Evolutionary conservation across 2,329 filamentous ascomycete species (phyloP), one percentile per base, ranked within the genome.

Genomic region (Cladophialophora psammophila): DNA sequence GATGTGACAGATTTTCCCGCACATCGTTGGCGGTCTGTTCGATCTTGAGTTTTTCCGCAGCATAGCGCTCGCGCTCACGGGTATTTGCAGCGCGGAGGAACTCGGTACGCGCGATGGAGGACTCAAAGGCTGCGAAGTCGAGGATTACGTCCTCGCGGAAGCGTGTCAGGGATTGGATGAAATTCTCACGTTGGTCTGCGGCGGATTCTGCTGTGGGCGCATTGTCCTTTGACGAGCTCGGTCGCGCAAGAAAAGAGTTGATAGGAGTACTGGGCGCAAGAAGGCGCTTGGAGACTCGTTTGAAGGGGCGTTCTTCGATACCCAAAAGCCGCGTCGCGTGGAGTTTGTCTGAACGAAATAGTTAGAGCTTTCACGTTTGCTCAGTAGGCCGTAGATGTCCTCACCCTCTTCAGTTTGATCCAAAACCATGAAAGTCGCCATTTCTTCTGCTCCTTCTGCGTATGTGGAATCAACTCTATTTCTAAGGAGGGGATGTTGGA

Each of bases 231-330:
- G 89, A 2, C 90, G 90, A 56, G 90, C 84, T 52, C 82, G 84
- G 54, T 83, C 83, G 62, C 79, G 62, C 26, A 40, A 72, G 68
- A 36, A 71, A 73, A 10, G 68, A 34, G n/a, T 69, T 62, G 18
- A 91, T 83, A 35, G 92, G 84, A 20, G 90, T 87, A 62, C 88
- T 87, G 15, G 91, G 86, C 26, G 87, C 85, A 5, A 92, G 84
- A 8, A 98, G 87, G 36, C 91, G 90, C 80, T 93, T 93, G 26
- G 91, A 92, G 67, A 97, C 88, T 68, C 94, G 90, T 78, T 92
- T 92, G 82, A 96, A 97, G 0, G 93, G 93, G 66, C 93, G 93
- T 76, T 96, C 92, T 82, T 98, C 94, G 68, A 97, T 90, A 70
- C 92, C 91, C 42, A 97, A 86, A 3, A 97, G 90, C 50, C 94